Conservation (phyloP, 768 basidiomycete species). For the Brasilioporus rufonigricans region DNA sequence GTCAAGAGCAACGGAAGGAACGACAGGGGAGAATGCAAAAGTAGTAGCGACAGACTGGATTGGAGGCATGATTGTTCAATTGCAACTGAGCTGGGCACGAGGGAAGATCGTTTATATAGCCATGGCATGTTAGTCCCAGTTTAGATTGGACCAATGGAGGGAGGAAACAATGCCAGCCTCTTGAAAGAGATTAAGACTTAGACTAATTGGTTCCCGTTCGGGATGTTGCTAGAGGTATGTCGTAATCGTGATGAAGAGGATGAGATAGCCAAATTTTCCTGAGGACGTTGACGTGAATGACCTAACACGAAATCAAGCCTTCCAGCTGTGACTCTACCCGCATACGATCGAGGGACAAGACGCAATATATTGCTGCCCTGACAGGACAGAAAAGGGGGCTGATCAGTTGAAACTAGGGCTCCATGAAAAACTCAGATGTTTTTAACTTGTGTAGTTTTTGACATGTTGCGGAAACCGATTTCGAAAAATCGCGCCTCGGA, state of each 20-base stretch:
- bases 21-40: not conserved
- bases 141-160: not conserved
- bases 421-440: too few species aligned
- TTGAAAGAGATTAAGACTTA: not conserved
- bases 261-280: not conserved
- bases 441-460: too few species aligned
- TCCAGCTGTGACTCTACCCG: not conserved
- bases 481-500: too few species aligned
- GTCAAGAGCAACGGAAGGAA: conserved; percentile 2
- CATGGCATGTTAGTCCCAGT: not conserved
- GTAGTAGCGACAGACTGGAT: conserved; percentile 11
- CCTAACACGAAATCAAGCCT: not conserved
- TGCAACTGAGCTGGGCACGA: not conserved
- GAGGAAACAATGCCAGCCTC: conserved; percentile 8
- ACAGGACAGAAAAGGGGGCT: too few species aligned
- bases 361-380: too few species aligned
- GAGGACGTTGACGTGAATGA: not conserved
- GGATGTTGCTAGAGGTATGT: not conserved
- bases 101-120: conserved; percentile 5
- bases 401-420: too few species aligned
- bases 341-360: too few species aligned
- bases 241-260: not conserved
- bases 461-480: too few species aligned
- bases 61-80: conserved; percentile 17
- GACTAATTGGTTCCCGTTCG: not conserved